Evolutionary conservation across 1,139 yeast species (phyloP), one percentile per base, ranked within the genome.

Genomic region (Barnettozyma hawaiiensis): DNA sequence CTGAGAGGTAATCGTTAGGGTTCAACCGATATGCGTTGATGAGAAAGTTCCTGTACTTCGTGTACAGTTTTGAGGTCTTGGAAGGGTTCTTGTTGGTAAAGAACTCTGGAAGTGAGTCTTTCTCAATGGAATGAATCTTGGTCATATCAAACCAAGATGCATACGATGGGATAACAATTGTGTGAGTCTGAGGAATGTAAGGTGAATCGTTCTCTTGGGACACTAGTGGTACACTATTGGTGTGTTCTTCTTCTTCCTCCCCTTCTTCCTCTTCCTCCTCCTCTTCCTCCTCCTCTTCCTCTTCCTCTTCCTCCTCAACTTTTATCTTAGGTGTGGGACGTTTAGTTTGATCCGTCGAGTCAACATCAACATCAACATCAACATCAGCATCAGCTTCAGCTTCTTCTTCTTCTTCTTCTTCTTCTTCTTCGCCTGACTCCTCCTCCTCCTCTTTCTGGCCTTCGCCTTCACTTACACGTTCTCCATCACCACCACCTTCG

Each of bases 31-130:
- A 94, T 7, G 96, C 77, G 63, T 92, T 89, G 39, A 92, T 73
- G 95, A 92, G 87, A 62, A 92, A 92, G 61, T 90, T 92, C 59
- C 99, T 78, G 62, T 89, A 90, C 61, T 84, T 85, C 45, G 78
- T 75, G 63, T 90, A 92, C 34, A 89, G 82, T 53, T 83, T 79
- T 4, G 97, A 95, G 1, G 97, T 86, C 62, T 94, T 94, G 36
- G 94, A 78, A 37, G 84, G 76, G 58, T 83, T 84, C 48, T 79
- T 70, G 37, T 78, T 72, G 50, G 78, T 77, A 71, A 92, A 92
- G 61, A 87, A 92, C 62, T 92, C 98, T 1, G 98, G 97, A 39
- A 92, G 65, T 1, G 96, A 85, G 57, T 84, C 84, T 44, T 67
- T 67, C 58, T 78, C 85, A 45, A 78, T 73, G 27, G 58, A 53